Conservation (phyloP, 441 rosid species). For the Pelargonium myrrhifolium region DNA sequence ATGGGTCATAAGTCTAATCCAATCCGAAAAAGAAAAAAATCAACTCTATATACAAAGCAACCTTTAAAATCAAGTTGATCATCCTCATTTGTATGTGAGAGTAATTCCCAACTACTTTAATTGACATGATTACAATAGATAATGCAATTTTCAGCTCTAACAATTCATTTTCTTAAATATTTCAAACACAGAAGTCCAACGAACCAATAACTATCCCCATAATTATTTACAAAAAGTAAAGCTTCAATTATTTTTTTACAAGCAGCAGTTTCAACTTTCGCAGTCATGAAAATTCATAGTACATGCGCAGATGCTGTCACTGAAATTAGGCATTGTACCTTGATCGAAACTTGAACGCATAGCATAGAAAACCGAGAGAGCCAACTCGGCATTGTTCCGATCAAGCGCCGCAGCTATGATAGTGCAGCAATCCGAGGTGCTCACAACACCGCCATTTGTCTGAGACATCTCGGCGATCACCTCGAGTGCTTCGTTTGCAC, state of each 20-base stretch:
- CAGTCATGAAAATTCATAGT: not conserved
- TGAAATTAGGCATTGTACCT: slow-evolving; percentile 26
- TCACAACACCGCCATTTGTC: slow-evolving; percentile 37
- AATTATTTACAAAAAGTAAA: not conserved
- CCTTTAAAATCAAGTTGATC: not conserved
- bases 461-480: slow-evolving; percentile 32
- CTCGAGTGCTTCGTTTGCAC: slow-evolving; percentile 56
- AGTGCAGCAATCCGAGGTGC: slow-evolving; percentile 42
- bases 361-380: slow-evolving; percentile 69
- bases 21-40: not conserved
- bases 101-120: not conserved
- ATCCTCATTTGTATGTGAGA: not conserved
- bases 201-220: not conserved
- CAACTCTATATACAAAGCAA: not conserved
- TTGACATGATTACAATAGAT: too few species aligned
- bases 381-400: slow-evolving; percentile 64
- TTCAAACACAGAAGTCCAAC: not conserved
- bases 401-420: slow-evolving; percentile 51
- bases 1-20: not conserved
- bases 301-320: not conserved
- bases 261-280: not conserved
- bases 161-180: not conserved
- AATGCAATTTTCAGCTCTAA: too few species aligned
- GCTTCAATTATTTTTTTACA: not conserved
- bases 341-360: slow-evolving; percentile 79